Evolutionary conservation across 2,329 filamentous ascomycete species (phyloP), one percentile per base, ranked within the genome.

Genomic region (Neobulgaria alba): DNA sequence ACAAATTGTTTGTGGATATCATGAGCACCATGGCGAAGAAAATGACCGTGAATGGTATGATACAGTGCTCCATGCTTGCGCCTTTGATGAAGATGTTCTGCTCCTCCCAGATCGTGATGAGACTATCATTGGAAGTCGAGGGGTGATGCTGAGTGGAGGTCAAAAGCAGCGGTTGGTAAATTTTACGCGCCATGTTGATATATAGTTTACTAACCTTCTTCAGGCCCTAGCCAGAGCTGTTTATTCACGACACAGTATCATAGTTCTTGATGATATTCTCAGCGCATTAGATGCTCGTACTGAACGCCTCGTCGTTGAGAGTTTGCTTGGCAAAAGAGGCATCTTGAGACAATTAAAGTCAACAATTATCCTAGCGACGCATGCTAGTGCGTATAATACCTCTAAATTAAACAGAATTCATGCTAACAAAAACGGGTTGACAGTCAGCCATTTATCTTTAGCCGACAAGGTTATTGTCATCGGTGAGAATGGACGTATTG

Each of bases 191-290:
- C 5, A 2, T 4, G 30, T 14, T 19, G 16, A 32, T 21, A 4
- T 3, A 10, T 17, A 26, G n/a, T 26, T 26, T 26, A 12, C 35
- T 47, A 14, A 47, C 23, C 16, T 8, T n/a, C 15, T 20, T 3
- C 14, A 52, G 53, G 59, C 42, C 45, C 48, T 42, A 32, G 60
- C 35, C 52, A 52, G 31, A 48, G 58, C 41, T 12, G 41, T 50
- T 2, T 49, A 42, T 45, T 47, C 44, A 15, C 41, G 36, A 15
- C 31, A 41, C 29, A 18, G 41, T 26, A 14, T 70, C 0, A 21
- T 67, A 1, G 32, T 73, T 3, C 51, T 73, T 2, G 69, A 73
- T 32, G 68, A 73, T 41, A 53, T 66, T 0, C 61, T 72, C 20
- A 67, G 66, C 37, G 64, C 64, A 0, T 57, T 72, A 3, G 69